Conservation (phyloP, 257 asterid genomes). For the Petrea volubilis region DNA sequence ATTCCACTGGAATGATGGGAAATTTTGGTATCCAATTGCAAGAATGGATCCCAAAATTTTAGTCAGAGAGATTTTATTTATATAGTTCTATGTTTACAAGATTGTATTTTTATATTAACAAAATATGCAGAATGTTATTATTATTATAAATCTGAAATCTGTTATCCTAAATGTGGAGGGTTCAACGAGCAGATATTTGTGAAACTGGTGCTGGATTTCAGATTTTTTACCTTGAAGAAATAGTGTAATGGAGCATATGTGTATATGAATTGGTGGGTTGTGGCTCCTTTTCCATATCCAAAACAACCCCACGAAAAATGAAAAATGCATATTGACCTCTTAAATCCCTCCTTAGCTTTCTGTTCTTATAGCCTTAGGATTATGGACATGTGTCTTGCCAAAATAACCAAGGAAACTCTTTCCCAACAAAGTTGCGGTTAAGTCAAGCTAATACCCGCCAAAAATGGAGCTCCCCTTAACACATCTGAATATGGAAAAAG, state of each 20-base stretch:
- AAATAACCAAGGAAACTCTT: conserved; percentile 26
- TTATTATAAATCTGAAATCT: neutral
- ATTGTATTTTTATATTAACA: neutral
- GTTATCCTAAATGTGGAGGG: neutral
- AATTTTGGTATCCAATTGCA: too few relatives aligned
- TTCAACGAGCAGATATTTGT: neutral
- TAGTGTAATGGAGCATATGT: neutral
- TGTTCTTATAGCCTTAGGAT: conserved; percentile 5
- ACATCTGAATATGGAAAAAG: conserved; percentile 24
- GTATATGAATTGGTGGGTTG: neutral
- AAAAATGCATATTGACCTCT: conserved; percentile 10
- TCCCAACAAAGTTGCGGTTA: conserved; percentile 25
- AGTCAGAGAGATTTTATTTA: too few relatives aligned
- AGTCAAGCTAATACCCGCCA: conserved; percentile 44
- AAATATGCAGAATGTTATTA: neutral
- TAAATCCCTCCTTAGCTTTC: conserved; percentile 15
- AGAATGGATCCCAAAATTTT: too few relatives aligned
- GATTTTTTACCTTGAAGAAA: neutral
- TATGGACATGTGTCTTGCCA: conserved; percentile 34
- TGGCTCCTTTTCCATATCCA: neutral
- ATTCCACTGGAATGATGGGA: too few relatives aligned
- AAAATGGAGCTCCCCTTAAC: conserved; percentile 53
- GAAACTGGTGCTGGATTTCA: neutral
- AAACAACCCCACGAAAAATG: neutral
- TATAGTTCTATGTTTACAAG: neutral